phyloP scores from a whole-genome alignment of 2,329 filamentous ascomycete genomes.

The Orbilia oligospora region DNA sequence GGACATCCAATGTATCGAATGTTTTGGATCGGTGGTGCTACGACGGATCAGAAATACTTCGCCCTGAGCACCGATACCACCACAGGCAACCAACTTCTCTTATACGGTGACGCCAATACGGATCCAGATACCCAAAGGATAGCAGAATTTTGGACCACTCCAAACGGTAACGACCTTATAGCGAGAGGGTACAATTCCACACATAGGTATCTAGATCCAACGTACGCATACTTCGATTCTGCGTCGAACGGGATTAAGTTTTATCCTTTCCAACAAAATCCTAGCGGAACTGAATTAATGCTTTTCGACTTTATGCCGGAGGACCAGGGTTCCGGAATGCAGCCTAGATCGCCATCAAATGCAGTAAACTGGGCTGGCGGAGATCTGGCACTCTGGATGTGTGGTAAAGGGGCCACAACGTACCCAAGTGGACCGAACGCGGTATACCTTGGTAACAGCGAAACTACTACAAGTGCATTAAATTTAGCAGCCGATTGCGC shows the following conservation, averaged over 20 bases:
- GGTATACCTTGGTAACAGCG: neutral
- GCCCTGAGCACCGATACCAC: neutral
- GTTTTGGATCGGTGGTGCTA: neutral
- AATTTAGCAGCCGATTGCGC: neutral
- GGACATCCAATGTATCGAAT: neutral
- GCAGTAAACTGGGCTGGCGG: neutral
- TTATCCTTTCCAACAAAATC: neutral
- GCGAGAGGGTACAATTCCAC: neutral
- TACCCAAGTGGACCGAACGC: neutral
- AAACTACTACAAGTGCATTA: neutral
- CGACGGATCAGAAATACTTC: neutral
- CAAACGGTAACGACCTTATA: neutral
- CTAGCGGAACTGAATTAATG: neutral
- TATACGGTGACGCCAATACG: neutral
- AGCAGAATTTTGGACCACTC: neutral
- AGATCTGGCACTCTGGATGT: constrained; percentile 2
- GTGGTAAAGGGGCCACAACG: neutral
- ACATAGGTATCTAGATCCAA: neutral
- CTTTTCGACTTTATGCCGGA: neutral
- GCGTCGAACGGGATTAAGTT: neutral
- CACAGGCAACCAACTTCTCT: neutral
- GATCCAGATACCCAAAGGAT: neutral
- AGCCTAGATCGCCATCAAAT: neutral
- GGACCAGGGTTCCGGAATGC: no score
- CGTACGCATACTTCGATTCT: neutral